These are phyloP conservation scores for Penicillium occitanis DNA, from an alignment of 2,329 filamentous ascomycete genomes.

Conservation along the genomic window DNA sequence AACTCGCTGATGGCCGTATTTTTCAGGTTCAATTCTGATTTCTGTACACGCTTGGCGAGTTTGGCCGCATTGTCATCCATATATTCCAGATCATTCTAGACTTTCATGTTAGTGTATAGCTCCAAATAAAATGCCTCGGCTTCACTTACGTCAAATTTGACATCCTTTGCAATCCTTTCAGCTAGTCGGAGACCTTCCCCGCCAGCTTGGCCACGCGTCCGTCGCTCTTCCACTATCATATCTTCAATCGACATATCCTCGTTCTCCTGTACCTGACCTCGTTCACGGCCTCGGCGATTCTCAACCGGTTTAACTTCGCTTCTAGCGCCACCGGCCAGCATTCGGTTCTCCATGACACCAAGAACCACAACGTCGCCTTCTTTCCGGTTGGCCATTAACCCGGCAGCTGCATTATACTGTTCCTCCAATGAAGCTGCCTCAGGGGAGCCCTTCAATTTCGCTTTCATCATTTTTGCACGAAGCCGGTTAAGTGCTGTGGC, in stretches of 20 bases:
- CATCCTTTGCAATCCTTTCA: constrained; percentile 90
- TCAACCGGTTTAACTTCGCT: constrained; percentile 75
- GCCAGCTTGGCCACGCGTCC: constrained; percentile 73
- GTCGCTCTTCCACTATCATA: constrained; percentile 92
- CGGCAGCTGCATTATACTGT: constrained; percentile 76
- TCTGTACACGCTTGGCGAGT: constrained; percentile 81
- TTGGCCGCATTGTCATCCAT: constrained; percentile 95
- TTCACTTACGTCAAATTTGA: constrained; percentile 68
- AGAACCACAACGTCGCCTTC: constrained; percentile 74
- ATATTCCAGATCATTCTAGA: constrained; percentile 81
- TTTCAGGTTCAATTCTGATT: constrained; percentile 82
- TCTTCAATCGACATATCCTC: constrained; percentile 95
- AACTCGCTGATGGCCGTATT: constrained; percentile 85
- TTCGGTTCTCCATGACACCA: constrained; percentile 82
- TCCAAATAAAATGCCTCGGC: neutral
- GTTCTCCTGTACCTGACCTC: constrained; percentile 83
- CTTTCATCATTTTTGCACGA: constrained; percentile 93
- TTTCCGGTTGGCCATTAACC: constrained; percentile 58
- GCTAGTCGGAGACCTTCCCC: constrained; percentile 81
- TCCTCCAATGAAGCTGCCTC: constrained; percentile 75
- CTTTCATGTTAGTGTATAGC: constrained; percentile 23
- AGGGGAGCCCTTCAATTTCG: constrained; percentile 76
- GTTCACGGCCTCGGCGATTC: constrained; percentile 78
- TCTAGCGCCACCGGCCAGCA: constrained; percentile 68
- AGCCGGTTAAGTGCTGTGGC: constrained; percentile 82